Evolutionary conservation across 345 rosid genomes (phyloP).

Genomic region (Boechera retrofracta): DNA sequence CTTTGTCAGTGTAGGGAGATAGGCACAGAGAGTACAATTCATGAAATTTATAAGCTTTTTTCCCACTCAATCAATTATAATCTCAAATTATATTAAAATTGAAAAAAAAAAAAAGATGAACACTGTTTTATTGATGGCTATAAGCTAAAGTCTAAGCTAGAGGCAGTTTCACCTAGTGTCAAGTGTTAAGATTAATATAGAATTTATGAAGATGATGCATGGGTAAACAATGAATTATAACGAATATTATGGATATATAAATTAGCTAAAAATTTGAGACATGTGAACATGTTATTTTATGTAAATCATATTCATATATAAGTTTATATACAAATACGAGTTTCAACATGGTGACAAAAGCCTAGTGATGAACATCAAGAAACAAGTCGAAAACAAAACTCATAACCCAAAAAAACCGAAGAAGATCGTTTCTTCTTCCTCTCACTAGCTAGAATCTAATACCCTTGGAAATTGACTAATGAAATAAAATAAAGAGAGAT

Average conservation of each 20-base stretch:
- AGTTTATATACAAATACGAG: slow-evolving; percentile 36
- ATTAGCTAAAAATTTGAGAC: slow-evolving; percentile 9
- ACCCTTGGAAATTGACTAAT: slow-evolving; percentile 27
- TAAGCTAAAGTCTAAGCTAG: slow-evolving; percentile 2
- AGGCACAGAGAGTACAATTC: slow-evolving; percentile 48
- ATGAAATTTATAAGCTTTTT: slow-evolving; percentile 44
- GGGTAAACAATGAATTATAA: slow-evolving; percentile 1
- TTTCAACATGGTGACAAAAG: slow-evolving; percentile 39
- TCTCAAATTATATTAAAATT: background rate
- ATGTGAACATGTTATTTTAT: slow-evolving; percentile 34
- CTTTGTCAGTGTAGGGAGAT: slow-evolving; percentile 49
- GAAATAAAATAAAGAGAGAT: slow-evolving; percentile 12
- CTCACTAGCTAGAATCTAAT: slow-evolving; percentile 37
- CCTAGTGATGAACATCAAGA: slow-evolving; percentile 35
- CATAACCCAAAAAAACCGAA: slow-evolving; percentile 12
- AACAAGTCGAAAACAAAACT: slow-evolving; percentile 39
- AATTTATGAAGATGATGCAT: slow-evolving; percentile 13
- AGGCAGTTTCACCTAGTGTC: slow-evolving; percentile 27
- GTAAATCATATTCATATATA: slow-evolving; percentile 28
- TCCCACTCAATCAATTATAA: slow-evolving; percentile 28
- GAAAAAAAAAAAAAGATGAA: background rate
- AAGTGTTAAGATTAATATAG: slow-evolving; percentile 3
- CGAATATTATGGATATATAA: slow-evolving; percentile 5
- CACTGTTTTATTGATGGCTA: slow-evolving; percentile 41
- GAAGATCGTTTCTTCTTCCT: slow-evolving; percentile 13